Conservation (phyloP, 192 early-diverging fungal species). For the Backusella australiensis region DNA sequence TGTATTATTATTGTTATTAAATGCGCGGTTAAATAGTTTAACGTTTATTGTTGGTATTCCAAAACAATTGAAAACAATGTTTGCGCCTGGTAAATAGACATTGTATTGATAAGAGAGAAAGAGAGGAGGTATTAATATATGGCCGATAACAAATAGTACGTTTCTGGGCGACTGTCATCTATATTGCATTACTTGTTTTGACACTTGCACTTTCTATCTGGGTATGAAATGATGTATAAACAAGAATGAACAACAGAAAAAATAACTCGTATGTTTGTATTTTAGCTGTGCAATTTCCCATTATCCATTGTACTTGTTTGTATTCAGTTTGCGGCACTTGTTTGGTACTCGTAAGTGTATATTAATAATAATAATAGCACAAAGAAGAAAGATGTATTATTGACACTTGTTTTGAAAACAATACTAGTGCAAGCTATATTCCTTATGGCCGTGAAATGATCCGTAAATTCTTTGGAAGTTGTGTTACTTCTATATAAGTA, state of each 20-base stretch:
- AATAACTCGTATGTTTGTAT: background rate
- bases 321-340: slow-evolving; percentile 85
- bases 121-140: background rate
- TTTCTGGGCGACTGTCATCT: slow-evolving; percentile 23
- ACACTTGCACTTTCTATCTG: slow-evolving; percentile 17
- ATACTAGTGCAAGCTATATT: slow-evolving; percentile 77
- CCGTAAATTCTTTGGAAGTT: slow-evolving; percentile 35
- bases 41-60: slow-evolving; percentile 87
- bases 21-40: slow-evolving; percentile 50
- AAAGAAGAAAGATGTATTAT: background rate
- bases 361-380: background rate
- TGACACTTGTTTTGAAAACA: slow-evolving; percentile 24
- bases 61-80: slow-evolving; percentile 85
- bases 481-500: slow-evolving; percentile 28
- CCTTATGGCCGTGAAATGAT: slow-evolving; percentile 74
- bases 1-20: background rate
- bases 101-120: too few relatives aligned
- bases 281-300: slow-evolving; percentile 52
- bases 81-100: slow-evolving; percentile 52
- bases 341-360: slow-evolving; percentile 68
- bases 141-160: background rate
- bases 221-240: slow-evolving; percentile 16
- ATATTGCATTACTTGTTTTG: slow-evolving; percentile 50
- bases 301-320: slow-evolving; percentile 81
- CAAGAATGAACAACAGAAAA: background rate